Evolutionary conservation across 148 eudicot species (phyloP).

Genomic region (Salicornia ramosissima): DNA sequence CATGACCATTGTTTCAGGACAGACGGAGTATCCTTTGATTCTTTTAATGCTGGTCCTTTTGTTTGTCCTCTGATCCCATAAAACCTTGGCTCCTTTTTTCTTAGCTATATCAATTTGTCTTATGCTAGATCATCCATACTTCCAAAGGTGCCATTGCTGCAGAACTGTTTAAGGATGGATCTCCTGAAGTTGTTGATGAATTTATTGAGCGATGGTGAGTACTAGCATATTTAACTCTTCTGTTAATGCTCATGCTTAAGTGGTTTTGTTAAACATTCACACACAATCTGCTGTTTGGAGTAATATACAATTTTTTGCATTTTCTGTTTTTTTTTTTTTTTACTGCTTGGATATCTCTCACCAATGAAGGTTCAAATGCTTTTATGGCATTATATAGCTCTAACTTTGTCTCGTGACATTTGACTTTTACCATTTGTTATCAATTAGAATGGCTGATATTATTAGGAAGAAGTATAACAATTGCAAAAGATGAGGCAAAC

Average conservation of each 20-base stretch:
- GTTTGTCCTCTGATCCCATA: neutral
- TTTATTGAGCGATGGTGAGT: conserved; percentile 80
- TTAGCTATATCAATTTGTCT: neutral
- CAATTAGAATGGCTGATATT: too few relatives aligned
- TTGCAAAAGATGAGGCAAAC: too few relatives aligned
- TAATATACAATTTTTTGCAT: neutral
- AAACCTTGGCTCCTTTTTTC: neutral
- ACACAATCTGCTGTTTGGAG: neutral
- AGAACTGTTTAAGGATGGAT: conserved; percentile 82
- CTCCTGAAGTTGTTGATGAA: conserved; percentile 73
- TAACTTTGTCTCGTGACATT: neutral
- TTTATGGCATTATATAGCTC: neutral
- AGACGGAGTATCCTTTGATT: neutral
- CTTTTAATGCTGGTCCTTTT: neutral
- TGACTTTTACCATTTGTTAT: too few relatives aligned
- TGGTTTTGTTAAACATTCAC: neutral
- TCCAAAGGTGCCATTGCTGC: conserved; percentile 79
- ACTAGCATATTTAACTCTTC: neutral
- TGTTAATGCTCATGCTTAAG: neutral
- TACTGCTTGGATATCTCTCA: neutral
- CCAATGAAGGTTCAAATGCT: neutral
- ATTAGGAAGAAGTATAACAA: too few relatives aligned
- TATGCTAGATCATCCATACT: conserved; percentile 58
- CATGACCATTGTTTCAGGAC: neutral
- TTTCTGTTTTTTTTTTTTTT: neutral